Conservation (phyloP, 345 rosid species). For the Brassica juncea region DNA sequence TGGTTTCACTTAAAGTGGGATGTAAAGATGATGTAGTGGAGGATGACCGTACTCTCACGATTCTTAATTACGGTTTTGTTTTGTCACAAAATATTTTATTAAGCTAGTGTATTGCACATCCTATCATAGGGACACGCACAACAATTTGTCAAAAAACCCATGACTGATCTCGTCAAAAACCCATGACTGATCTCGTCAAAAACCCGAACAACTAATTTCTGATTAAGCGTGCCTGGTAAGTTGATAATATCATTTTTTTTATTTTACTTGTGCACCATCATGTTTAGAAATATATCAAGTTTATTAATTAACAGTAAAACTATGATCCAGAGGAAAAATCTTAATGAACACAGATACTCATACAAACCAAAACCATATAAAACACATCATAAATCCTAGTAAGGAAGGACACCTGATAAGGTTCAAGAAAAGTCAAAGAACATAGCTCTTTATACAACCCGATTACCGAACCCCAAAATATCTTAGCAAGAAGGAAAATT, state of each 20-base stretch:
- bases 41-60: slow-evolving; percentile 32
- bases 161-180: not conserved
- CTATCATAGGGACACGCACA: not conserved
- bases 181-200: not conserved
- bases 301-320: not conserved
- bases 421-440: not conserved
- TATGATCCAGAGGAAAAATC: not conserved
- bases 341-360: not conserved
- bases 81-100: not conserved
- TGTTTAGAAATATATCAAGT: not conserved
- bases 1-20: slow-evolving; percentile 19
- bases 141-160: not conserved
- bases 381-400: not conserved
- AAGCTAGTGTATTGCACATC: slow-evolving; percentile 24
- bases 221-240: not conserved
- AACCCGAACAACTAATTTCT: not conserved
- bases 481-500: no score
- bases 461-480: no score
- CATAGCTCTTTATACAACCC: not conserved
- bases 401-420: not conserved
- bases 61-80: not conserved
- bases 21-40: slow-evolving; percentile 36
- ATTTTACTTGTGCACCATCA: no score
- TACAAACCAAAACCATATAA: not conserved
- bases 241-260: not conserved